These are phyloP conservation scores for Citrullus amarus DNA, from an alignment of 306 rosid species.

Conservation along the genomic window DNA sequence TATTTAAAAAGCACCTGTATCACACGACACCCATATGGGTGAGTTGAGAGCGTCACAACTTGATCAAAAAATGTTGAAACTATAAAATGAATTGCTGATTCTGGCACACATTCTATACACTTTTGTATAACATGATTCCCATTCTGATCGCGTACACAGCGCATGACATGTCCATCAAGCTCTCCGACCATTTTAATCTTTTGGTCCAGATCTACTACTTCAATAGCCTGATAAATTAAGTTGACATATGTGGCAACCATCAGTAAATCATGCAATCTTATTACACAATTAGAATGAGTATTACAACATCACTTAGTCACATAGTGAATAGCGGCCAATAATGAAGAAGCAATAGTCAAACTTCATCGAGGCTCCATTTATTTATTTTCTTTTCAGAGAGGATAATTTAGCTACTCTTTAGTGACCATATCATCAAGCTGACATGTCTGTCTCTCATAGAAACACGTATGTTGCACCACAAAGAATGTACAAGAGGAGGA, in stretches of 20 bases:
- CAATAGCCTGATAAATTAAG: conserved; percentile 56
- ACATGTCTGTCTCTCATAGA: background rate
- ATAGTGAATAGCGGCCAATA: background rate
- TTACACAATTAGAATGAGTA: background rate
- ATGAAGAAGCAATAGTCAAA: background rate
- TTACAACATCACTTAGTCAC: background rate
- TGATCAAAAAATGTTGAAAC: conserved; percentile 80
- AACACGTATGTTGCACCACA: background rate
- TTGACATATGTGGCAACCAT: background rate
- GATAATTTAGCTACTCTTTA: background rate
- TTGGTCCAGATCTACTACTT: conserved; percentile 93
- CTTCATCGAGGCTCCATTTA: background rate
- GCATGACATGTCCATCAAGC: conserved; percentile 84
- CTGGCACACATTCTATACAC: conserved; percentile 95
- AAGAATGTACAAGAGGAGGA: background rate
- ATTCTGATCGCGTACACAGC: conserved; percentile 96
- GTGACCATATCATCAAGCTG: background rate
- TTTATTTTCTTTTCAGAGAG: background rate
- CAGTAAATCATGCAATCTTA: conserved; percentile 1
- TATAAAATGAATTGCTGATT: conserved; percentile 61
- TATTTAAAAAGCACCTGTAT: conserved; percentile 3
- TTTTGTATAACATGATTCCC: conserved; percentile 96
- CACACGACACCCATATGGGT: conserved; percentile 95
- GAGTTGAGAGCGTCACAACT: conserved; percentile 85
- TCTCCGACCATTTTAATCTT: conserved; percentile 85